These are phyloP conservation scores for Exophiala xenobiotica DNA, from an alignment of 2,329 filamentous ascomycete species.

Conservation along the genomic window DNA sequence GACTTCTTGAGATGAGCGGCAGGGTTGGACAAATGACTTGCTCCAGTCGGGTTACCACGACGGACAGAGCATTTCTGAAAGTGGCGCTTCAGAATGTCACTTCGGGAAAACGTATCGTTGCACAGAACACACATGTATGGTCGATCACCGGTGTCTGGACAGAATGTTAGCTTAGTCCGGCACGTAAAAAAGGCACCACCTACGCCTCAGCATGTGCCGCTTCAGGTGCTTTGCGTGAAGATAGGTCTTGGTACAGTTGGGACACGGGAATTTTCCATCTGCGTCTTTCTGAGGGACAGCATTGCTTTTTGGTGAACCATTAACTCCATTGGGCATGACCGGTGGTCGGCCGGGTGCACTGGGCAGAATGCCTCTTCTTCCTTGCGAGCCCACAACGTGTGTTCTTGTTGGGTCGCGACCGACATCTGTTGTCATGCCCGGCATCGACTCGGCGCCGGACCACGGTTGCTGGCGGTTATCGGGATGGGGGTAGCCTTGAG, in stretches of 20 bases:
- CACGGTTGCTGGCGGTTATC: conserved; percentile 48
- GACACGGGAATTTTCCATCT: conserved; percentile 96
- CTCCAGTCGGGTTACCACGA: conserved; percentile 90
- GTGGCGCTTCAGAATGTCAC: conserved; percentile 97
- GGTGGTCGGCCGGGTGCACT: conserved; percentile 84
- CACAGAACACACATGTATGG: conserved; percentile 98
- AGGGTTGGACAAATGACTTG: conserved; percentile 90
- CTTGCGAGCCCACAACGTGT: conserved; percentile 93
- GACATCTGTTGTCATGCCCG: conserved; percentile 40
- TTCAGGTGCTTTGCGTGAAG: conserved; percentile 96
- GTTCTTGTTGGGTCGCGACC: conserved; percentile 54
- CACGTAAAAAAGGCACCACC: conserved; percentile 44
- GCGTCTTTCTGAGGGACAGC: conserved; percentile 91
- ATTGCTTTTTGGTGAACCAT: conserved; percentile 70
- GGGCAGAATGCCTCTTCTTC: conserved; percentile 83
- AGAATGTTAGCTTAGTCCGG: conserved; percentile 36
- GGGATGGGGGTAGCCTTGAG: conserved; percentile 58
- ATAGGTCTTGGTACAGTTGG: conserved; percentile 97
- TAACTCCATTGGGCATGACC: conserved; percentile 63
- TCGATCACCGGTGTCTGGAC: conserved; percentile 87
- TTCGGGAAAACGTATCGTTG: conserved; percentile 95
- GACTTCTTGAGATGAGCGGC: conserved; percentile 82
- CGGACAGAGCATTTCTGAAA: conserved; percentile 99
- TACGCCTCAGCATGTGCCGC: conserved; percentile 91
- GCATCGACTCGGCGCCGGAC: conserved; percentile 41